phyloP scores from a whole-genome alignment of 768 basidiomycete species.

The Exsudoporus frostii region DNA sequence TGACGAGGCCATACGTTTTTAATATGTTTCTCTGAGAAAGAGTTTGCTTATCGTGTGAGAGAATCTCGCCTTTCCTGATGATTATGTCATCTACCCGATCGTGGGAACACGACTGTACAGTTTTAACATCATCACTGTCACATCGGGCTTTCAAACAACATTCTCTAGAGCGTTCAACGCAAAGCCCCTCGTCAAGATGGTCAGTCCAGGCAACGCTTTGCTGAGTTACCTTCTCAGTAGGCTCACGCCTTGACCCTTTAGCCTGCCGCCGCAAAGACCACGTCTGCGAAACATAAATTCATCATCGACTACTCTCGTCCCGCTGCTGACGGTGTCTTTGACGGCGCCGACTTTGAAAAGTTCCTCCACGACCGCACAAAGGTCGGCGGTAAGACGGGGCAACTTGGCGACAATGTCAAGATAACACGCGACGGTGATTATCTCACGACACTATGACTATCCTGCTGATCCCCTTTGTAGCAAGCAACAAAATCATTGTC shows the following conservation, averaged over 20 bases:
- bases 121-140: conserved; percentile 27
- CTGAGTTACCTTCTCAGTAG: conserved; percentile 93
- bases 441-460: conserved; percentile 17
- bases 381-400: conserved; percentile 88
- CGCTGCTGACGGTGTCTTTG: conserved; percentile 60
- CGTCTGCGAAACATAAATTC: conserved; percentile 70
- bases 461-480: conserved; percentile 34
- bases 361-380: conserved; percentile 93
- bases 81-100: conserved; percentile 8
- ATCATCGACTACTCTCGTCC: conserved; percentile 84
- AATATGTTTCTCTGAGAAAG: background rate
- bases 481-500: conserved; percentile 79
- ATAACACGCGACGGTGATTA: conserved; percentile 76
- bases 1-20: conserved; percentile 21
- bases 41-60: conserved; percentile 9
- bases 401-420: conserved; percentile 87
- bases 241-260: conserved; percentile 56
- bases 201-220: conserved; percentile 78
- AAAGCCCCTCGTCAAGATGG: conserved; percentile 52
- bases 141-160: background rate
- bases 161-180: background rate
- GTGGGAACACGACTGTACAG: conserved; percentile 50
- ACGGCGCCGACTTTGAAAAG: conserved; percentile 72
- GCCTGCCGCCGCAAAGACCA: conserved; percentile 54
- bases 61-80: conserved; percentile 3